phyloP scores from a whole-genome alignment of 495 filamentous ascomycete species.

The Penicillium cinerascens region DNA sequence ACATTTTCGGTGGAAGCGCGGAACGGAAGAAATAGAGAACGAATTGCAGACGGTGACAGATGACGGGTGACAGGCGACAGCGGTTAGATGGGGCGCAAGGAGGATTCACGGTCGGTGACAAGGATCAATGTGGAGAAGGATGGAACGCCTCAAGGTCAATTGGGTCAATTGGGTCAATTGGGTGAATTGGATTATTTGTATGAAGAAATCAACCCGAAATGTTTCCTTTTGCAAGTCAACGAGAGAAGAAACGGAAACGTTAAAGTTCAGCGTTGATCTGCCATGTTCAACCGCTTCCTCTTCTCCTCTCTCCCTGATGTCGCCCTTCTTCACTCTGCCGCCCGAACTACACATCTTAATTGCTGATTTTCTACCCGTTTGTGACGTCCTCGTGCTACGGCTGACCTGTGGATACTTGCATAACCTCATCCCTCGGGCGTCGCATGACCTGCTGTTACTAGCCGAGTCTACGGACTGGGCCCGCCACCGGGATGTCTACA shows the following conservation, averaged over 20 bases:
- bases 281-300: neutral
- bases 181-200: too few species aligned
- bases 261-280: neutral
- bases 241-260: too few species aligned
- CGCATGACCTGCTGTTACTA: conserved; percentile 25
- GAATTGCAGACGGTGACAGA: too few species aligned
- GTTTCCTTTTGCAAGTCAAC: too few species aligned
- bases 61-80: too few species aligned
- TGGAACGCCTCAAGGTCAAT: too few species aligned
- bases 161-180: too few species aligned
- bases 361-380: conserved; percentile 50
- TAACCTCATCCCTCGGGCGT: conserved; percentile 20
- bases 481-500: conserved; percentile 23
- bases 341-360: conserved; percentile 56
- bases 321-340: conserved; percentile 46
- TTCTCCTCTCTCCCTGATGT: conserved; percentile 1
- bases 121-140: neutral
- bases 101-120: neutral
- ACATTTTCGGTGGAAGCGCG: neutral
- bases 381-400: conserved; percentile 53
- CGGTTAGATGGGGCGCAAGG: too few species aligned
- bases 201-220: too few species aligned
- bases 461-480: conserved; percentile 27
- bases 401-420: conserved; percentile 39
- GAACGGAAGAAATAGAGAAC: neutral